Evolutionary conservation across 2,329 filamentous ascomycete species (phyloP).

Genomic region (Sporothrix brunneoviolacea): DNA sequence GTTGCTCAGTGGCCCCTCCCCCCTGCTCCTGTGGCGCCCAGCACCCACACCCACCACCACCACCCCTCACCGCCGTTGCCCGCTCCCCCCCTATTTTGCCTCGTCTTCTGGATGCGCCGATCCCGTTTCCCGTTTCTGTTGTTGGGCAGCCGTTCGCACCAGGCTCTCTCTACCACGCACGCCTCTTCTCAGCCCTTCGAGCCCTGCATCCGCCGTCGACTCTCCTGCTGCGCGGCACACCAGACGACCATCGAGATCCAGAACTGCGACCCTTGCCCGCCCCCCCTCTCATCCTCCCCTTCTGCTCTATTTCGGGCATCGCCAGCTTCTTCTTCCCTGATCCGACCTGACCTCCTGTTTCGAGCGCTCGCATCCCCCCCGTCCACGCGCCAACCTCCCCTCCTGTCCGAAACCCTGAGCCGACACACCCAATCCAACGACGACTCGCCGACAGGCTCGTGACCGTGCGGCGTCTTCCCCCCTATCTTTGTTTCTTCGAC

Average conservation of each 20-base stretch:
- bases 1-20: not conserved
- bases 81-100: constrained; percentile 2
- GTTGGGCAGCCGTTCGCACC: too few species aligned
- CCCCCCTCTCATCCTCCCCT: not conserved
- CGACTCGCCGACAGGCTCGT: not conserved
- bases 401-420: not conserved
- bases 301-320: not conserved
- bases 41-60: not conserved
- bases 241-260: too few species aligned
- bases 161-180: too few species aligned
- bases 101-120: constrained; percentile 1
- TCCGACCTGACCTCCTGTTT: not conserved
- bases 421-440: not conserved
- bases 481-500: not conserved
- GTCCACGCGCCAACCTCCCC: not conserved
- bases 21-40: not conserved
- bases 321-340: not conserved
- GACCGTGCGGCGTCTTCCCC: not conserved
- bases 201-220: too few species aligned
- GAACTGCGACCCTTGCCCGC: too few species aligned
- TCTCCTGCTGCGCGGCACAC: too few species aligned
- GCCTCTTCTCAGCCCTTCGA: too few species aligned
- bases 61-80: constrained; percentile 14
- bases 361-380: not conserved
- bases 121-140: not conserved